Percentiles rank a stretch among this genome's conserved stretches.
Conservation (phyloP, 1,284 basidiomycete genomes). For the Phylloporus sp. region DNA sequence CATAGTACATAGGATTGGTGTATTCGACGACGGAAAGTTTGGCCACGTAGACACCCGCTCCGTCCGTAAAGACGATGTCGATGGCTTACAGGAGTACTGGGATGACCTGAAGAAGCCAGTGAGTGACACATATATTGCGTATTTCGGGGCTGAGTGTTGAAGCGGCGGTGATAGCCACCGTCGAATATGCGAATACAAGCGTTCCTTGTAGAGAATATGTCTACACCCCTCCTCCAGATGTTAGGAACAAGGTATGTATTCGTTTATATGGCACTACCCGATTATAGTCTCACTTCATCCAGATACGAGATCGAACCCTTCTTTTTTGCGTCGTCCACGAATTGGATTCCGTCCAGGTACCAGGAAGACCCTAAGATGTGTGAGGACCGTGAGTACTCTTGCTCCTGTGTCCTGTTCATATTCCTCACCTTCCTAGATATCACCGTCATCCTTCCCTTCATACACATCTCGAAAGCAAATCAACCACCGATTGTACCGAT, state of each 20-base stretch:
- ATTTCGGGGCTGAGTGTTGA: slow-evolving; percentile 4
- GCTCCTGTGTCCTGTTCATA: neutral
- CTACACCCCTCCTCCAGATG: slow-evolving; percentile 52
- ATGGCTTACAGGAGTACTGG: slow-evolving; percentile 23
- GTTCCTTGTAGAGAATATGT: slow-evolving; percentile 53
- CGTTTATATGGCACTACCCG: neutral
- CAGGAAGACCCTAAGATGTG: slow-evolving; percentile 44
- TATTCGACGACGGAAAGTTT: slow-evolving; percentile 42
- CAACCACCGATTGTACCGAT: slow-evolving; percentile 20
- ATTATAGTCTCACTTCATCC: slow-evolving; percentile 5
- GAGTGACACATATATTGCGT: slow-evolving; percentile 13
- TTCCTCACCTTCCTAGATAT: slow-evolving; percentile 41
- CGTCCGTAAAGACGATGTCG: slow-evolving; percentile 10
- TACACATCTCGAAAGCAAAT: slow-evolving; percentile 38
- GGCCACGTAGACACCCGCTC: slow-evolving; percentile 10
- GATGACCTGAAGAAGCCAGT: slow-evolving; percentile 17
- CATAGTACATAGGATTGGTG: slow-evolving; percentile 44
- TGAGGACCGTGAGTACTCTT: slow-evolving; percentile 51
- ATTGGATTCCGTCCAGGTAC: slow-evolving; percentile 58
- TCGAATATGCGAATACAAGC: slow-evolving; percentile 44
- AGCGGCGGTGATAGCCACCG: slow-evolving; percentile 32
- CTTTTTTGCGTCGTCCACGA: slow-evolving; percentile 58
- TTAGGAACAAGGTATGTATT: slow-evolving; percentile 49
- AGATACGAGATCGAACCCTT: slow-evolving; percentile 53
- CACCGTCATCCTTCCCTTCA: slow-evolving; percentile 53